Conservation (phyloP, 2,329 filamentous ascomycete species). For the Botryotinia calthae region DNA sequence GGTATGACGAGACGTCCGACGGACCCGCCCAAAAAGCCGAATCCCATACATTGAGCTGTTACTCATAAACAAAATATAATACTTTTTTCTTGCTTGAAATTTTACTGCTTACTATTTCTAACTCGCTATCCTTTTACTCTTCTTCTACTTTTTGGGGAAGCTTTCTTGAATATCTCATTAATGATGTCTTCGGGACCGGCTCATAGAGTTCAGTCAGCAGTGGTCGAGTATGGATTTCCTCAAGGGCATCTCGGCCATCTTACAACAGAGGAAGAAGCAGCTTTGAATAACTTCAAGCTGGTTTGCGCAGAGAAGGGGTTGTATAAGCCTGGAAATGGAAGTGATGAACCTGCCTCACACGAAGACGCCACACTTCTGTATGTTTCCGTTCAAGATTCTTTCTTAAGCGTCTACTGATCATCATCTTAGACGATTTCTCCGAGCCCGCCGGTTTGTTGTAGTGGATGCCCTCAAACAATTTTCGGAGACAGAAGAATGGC, state of each 20-base stretch:
- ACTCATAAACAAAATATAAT: not conserved
- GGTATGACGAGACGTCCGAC: constrained; percentile 10
- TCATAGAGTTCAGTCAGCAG: constrained; percentile 38
- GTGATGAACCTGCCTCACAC: constrained; percentile 52
- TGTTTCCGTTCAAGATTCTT: constrained; percentile 36
- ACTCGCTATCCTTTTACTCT: not conserved
- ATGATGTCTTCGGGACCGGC: constrained; percentile 35
- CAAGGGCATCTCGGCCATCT: constrained; percentile 80
- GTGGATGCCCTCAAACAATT: constrained; percentile 80
- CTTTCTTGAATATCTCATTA: constrained; percentile 8
- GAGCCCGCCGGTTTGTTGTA: constrained; percentile 77
- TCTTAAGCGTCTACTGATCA: constrained; percentile 10
- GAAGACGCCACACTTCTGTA: constrained; percentile 73
- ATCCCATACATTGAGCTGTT: not conserved
- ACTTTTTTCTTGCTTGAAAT: not conserved
- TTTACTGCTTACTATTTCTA: not conserved
- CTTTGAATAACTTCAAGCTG: constrained; percentile 69
- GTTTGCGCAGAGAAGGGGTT: constrained; percentile 63
- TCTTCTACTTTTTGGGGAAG: not conserved
- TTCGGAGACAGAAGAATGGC: constrained; percentile 84
- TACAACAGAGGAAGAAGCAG: constrained; percentile 62
- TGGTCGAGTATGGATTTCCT: constrained; percentile 57
- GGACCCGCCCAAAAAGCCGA: constrained; percentile 10
- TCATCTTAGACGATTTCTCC: constrained; percentile 69
- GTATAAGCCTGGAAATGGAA: constrained; percentile 49